These are phyloP conservation scores for Crucihimalaya himalaica DNA, from an alignment of 345 rosid genomes.

Conservation along the genomic window DNA sequence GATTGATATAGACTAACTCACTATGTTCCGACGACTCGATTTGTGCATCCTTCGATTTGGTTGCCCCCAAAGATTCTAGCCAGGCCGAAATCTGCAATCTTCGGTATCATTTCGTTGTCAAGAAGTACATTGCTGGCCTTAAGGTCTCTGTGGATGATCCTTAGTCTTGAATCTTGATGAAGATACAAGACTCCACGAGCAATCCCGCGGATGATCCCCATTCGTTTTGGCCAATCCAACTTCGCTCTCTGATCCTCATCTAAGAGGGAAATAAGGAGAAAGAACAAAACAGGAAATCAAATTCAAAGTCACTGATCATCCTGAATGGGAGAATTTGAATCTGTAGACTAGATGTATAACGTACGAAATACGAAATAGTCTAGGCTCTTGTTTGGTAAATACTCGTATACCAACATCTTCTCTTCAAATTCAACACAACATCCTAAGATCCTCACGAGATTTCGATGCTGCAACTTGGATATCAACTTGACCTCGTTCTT, in stretches of 20 bases:
- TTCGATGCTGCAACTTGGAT: conserved; percentile 68
- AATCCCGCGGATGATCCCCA: conserved; percentile 55
- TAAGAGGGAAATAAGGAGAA: conserved; percentile 5
- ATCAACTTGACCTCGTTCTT: conserved; percentile 48
- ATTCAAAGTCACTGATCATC: background rate
- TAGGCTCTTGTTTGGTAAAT: conserved; percentile 62
- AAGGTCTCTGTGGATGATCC: conserved; percentile 75
- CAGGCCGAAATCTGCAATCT: conserved; percentile 71
- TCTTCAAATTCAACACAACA: conserved; percentile 59
- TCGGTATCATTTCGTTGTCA: conserved; percentile 54
- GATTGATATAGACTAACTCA: conserved; percentile 31
- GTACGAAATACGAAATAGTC: conserved; percentile 57
- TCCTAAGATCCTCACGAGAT: conserved; percentile 70
- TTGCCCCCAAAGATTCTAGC: conserved; percentile 60
- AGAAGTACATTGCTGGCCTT: conserved; percentile 65
- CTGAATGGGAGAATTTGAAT: background rate
- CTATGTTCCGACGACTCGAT: conserved; percentile 73
- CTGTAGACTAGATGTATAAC: conserved; percentile 6
- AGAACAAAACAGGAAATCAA: background rate
- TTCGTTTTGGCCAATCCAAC: conserved; percentile 59
- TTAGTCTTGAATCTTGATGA: conserved; percentile 72
- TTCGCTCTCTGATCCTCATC: conserved; percentile 33
- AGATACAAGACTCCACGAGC: conserved; percentile 76
- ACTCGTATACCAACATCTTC: conserved; percentile 65
- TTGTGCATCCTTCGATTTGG: conserved; percentile 54